phyloP scores from a whole-genome alignment of 148 eudicot species.

The Amaranthus hypochondriacus region DNA sequence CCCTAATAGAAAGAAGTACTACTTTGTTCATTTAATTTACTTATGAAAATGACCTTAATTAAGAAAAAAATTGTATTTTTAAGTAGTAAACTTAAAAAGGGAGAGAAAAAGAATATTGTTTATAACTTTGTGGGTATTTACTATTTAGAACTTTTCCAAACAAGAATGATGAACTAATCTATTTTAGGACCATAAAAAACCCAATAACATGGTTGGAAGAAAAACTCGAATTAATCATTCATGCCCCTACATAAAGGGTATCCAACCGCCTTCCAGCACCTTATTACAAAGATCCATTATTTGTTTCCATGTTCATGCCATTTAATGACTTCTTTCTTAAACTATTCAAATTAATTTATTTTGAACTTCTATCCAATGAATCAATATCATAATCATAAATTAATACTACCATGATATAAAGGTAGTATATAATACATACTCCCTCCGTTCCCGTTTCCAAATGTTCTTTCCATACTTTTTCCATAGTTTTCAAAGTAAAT shows the following conservation, averaged over 20 bases:
- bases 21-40: neutral
- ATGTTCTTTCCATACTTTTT: no score
- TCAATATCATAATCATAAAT: neutral
- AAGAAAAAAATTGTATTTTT: no score
- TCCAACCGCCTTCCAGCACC: conserved; percentile 18
- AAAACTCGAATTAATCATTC: neutral
- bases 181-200: neutral
- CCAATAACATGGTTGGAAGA: conserved; percentile 3
- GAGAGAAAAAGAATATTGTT: no score
- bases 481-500: no score
- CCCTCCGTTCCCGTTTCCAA: no score
- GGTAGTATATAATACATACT: no score
- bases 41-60: neutral
- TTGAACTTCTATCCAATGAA: conserved; percentile 16
- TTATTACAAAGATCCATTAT: conserved; percentile 26
- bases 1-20: neutral
- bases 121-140: neutral
- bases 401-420: no score
- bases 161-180: neutral
- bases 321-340: conserved; percentile 1
- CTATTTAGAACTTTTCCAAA: neutral
- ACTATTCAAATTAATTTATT: neutral
- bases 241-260: conserved; percentile 13
- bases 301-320: conserved; percentile 25
- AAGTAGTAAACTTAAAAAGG: no score